A percentile compares a stretch with the other conserved stretches of the same genome.
phyloP scores from a whole-genome alignment of 1,284 basidiomycete species.

The Malassezia slooffiae region DNA sequence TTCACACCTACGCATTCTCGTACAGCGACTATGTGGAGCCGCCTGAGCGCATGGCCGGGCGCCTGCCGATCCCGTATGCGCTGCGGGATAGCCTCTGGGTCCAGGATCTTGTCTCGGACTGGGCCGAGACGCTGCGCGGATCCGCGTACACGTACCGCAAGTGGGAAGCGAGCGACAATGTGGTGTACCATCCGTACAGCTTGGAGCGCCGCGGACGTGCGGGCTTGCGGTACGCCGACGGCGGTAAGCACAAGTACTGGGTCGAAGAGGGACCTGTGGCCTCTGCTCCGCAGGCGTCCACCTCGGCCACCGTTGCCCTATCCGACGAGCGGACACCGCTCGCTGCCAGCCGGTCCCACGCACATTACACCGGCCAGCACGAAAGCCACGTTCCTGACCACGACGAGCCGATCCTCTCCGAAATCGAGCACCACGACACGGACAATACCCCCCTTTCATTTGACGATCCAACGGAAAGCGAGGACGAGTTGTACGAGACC shows the following conservation, averaged over 20 bases:
- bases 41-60: conserved; percentile 24
- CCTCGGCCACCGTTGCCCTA: too few species aligned
- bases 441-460: conserved; percentile 42
- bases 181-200: conserved; percentile 56
- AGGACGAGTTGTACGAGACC: conserved; percentile 60
- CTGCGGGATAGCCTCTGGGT: conserved; percentile 63
- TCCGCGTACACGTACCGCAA: conserved; percentile 87
- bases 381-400: too few species aligned
- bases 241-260: conserved; percentile 58
- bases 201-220: conserved; percentile 28
- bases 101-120: conserved; percentile 78
- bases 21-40: conserved; percentile 36
- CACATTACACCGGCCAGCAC: conserved; percentile 13
- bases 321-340: conserved; percentile 33
- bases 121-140: conserved; percentile 68
- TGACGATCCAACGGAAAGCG: conserved; percentile 55
- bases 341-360: conserved; percentile 14
- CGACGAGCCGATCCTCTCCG: too few species aligned
- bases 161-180: conserved; percentile 87
- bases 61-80: conserved; percentile 53
- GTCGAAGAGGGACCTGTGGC: conserved; percentile 41
- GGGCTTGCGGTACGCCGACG: conserved; percentile 76
- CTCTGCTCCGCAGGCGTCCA: too few species aligned
- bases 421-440: conserved; percentile 2
- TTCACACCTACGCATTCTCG: conserved; percentile 74